A percentile compares a stretch with the other conserved stretches of the same genome.
Evolutionary conservation across 495 filamentous ascomycete genomes (phyloP).

Genomic region (Lophiotrema nucula): DNA sequence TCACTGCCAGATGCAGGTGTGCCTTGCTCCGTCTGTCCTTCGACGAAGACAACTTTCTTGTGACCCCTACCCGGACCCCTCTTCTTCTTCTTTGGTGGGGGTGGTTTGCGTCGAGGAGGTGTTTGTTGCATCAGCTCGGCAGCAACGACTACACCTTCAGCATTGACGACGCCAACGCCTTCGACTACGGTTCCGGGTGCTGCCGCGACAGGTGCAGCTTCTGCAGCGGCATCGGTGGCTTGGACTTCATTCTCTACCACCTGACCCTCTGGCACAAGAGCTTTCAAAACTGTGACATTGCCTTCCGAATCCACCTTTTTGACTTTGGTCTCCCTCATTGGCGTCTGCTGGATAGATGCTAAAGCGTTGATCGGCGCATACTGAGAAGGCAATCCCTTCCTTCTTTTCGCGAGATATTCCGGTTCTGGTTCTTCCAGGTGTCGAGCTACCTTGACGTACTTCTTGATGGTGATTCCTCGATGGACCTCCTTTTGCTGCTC

Average conservation of each 20-base stretch:
- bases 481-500: constrained; percentile 54
- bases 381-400: constrained; percentile 66
- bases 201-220: constrained; percentile 46
- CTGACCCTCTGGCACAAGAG: constrained; percentile 77
- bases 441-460: constrained; percentile 77
- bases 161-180: constrained; percentile 61
- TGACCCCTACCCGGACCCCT: constrained; percentile 39
- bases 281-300: constrained; percentile 75
- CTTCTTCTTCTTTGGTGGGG: constrained; percentile 56
- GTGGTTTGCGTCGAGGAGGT: constrained; percentile 59
- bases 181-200: constrained; percentile 61
- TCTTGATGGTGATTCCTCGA: constrained; percentile 65
- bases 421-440: constrained; percentile 71
- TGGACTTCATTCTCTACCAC: constrained; percentile 77
- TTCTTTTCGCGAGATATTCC: constrained; percentile 83
- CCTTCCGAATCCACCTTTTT: constrained; percentile 73
- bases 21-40: constrained; percentile 23
- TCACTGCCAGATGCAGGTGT: constrained; percentile 30
- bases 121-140: constrained; percentile 48
- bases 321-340: constrained; percentile 74
- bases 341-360: constrained; percentile 46
- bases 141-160: constrained; percentile 60
- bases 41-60: constrained; percentile 42
- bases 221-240: constrained; percentile 50
- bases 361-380: constrained; percentile 50